Conservation (phyloP, 768 basidiomycete species). For the Leucocoprinus leucothites region DNA sequence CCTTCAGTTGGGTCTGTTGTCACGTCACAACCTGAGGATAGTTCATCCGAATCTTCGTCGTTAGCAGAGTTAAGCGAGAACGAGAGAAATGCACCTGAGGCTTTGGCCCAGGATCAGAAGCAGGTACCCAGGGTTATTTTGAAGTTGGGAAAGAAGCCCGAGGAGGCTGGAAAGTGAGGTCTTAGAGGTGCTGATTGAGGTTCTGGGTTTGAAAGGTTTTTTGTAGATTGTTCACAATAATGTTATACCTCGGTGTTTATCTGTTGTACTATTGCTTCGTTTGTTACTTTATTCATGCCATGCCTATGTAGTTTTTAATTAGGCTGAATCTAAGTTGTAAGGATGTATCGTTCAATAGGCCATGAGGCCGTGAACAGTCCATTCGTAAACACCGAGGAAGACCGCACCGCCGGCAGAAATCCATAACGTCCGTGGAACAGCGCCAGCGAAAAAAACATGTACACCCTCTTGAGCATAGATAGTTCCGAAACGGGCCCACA, state of each 20-base stretch:
- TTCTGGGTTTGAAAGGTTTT: neutral
- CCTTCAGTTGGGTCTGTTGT: constrained; percentile 11
- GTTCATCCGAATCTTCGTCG: constrained; percentile 11
- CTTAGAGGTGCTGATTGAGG: neutral
- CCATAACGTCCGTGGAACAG: constrained; percentile 91
- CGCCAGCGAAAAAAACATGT: constrained; percentile 78
- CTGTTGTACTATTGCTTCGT: neutral
- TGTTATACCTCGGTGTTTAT: neutral
- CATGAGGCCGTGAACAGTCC: constrained; percentile 56
- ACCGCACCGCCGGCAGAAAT: constrained; percentile 96
- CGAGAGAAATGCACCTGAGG: constrained; percentile 9
- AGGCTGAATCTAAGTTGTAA: neutral
- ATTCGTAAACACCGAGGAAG: constrained; percentile 96
- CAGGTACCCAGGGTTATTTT: constrained; percentile 55
- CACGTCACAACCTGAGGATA: constrained; percentile 17
- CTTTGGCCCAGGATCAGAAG: constrained; percentile 24
- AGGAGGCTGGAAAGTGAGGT: constrained; percentile 1
- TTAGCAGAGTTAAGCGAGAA: constrained; percentile 8
- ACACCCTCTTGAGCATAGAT: constrained; percentile 76
- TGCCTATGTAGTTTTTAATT: neutral
- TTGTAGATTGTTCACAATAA: neutral
- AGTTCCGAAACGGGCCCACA: constrained; percentile 50
- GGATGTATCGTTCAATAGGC: constrained; percentile 18
- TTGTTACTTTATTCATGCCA: neutral
- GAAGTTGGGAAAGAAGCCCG: constrained; percentile 48